Base-by-base conservation (phyloP, 1,284 basidiomycete species). In the Pseudozyma sp. region DNA sequence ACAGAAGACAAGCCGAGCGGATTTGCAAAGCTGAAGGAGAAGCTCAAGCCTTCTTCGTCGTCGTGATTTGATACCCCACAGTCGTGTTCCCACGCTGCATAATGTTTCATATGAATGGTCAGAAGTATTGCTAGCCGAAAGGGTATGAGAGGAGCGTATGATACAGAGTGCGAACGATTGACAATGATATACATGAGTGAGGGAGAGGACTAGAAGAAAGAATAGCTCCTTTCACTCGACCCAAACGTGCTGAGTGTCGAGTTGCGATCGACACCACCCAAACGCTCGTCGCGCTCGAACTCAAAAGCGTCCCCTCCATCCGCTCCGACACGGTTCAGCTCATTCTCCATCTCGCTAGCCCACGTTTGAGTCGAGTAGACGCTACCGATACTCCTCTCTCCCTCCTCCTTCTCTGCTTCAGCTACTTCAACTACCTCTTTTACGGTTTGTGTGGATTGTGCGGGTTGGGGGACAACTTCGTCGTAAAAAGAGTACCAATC, bases 1-100 rank as follows among this genome's bases (percentile, higher is more conserved):
- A 60, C 51, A 5, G 61, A 59, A n/a, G 43, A 56, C 1, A 59
- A 70, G 44, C 53, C 61, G 19, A 60, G 67, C 25, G 61, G 58
- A 0, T 21, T 64, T 2, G 52, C 53, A 25, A 47, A 49, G 50
- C 11, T 64, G 14, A 60, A 64, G 50, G 52, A 70, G 25, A 70
- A 70, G 49, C 42, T 70, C 43, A 64, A 56, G 52, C 16, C 42
- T 43, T 60, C 48, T 11, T 35, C 9, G 14, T 43, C 25, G 25
- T 31, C 25, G n/a, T 18, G 25, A 8, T 49, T 49, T 48, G 56
- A 65, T 65, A 59, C 56, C 62, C 45, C 16, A n/a, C 39, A 40
- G 47, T 31, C 25, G 25, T 25, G 18, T 18, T 40, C 34, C 4
- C 36, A 51, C 3, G 25, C 50, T 25, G 13, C 19, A 55, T n/a